phyloP scores from a whole-genome alignment of 768 basidiomycete genomes.

The Tricholomella constricta region DNA sequence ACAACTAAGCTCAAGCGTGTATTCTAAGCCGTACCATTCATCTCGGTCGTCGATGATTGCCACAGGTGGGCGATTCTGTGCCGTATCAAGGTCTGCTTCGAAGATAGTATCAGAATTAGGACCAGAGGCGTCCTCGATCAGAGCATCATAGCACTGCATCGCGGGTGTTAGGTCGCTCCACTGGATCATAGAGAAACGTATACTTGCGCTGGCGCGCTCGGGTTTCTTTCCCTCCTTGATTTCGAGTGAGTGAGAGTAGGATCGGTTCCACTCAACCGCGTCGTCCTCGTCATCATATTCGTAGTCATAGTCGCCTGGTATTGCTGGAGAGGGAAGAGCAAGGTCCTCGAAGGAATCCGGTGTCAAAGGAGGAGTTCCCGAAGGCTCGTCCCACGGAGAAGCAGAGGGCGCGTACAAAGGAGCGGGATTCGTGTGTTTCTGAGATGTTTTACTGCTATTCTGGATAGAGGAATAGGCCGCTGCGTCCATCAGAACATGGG shows the following conservation, averaged over 20 bases:
- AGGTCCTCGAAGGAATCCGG: slow-evolving; percentile 23
- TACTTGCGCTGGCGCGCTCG: slow-evolving; percentile 28
- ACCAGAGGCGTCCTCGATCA: slow-evolving; percentile 16
- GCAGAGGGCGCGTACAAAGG: slow-evolving; percentile 3
- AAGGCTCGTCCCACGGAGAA: slow-evolving; percentile 7
- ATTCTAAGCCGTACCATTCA: slow-evolving; percentile 47
- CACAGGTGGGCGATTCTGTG: neutral
- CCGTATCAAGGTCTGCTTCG: neutral
- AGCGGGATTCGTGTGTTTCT: neutral
- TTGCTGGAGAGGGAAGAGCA: slow-evolving; percentile 12
- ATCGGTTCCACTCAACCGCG: slow-evolving; percentile 9
- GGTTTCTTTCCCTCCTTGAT: slow-evolving; percentile 43
- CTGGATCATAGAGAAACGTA: neutral
- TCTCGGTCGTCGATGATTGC: slow-evolving; percentile 22
- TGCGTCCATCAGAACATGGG: slow-evolving; percentile 6
- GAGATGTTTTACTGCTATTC: neutral
- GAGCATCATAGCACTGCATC: slow-evolving; percentile 12
- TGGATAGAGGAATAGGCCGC: neutral
- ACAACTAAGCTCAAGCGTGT: slow-evolving; percentile 43
- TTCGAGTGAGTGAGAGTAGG: slow-evolving; percentile 28
- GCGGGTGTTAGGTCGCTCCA: slow-evolving; percentile 8
- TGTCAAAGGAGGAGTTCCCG: slow-evolving; percentile 28
- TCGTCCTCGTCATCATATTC: slow-evolving; percentile 16
- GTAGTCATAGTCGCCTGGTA: slow-evolving; percentile 11
- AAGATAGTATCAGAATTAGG: neutral